A percentile compares a stretch with the other conserved stretches of the same genome.
Evolutionary conservation across 192 early-diverging fungal genomes (phyloP).

Genomic region (Gaertneriomyces sp.): DNA sequence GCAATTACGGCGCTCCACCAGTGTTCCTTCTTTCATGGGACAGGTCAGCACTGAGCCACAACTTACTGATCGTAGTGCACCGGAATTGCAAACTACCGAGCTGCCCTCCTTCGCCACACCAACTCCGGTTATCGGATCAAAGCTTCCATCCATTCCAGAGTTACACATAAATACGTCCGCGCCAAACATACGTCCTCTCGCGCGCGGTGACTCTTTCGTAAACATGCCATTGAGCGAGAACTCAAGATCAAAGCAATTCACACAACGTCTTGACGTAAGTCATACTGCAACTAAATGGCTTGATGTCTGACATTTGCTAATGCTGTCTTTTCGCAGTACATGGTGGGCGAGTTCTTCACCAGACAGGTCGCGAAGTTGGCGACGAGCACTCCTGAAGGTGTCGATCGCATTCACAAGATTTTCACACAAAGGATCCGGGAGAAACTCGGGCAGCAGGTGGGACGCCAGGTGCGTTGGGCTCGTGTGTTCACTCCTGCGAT

Average conservation of each 20-base stretch:
- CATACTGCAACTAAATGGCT: neutral
- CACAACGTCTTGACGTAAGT: conserved; percentile 34
- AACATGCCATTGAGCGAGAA: conserved; percentile 29
- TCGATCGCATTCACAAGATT: conserved; percentile 44
- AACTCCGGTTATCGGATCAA: conserved; percentile 12
- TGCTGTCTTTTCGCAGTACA: conserved; percentile 21
- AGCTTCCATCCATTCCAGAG: no score
- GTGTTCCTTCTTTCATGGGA: conserved; percentile 1
- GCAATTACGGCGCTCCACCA: conserved; percentile 13
- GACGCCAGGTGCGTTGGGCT: conserved; percentile 14
- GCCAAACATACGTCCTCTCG: neutral
- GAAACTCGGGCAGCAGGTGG: conserved; percentile 35
- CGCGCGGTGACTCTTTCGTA: neutral
- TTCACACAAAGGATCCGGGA: conserved; percentile 49
- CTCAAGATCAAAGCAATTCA: conserved; percentile 40
- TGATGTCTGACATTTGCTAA: neutral
- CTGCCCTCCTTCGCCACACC: conserved; percentile 40
- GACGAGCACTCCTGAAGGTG: conserved; percentile 40
- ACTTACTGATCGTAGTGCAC: conserved; percentile 29
- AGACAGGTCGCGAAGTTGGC: conserved; percentile 41
- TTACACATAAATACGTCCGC: neutral
- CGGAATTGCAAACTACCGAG: conserved; percentile 23
- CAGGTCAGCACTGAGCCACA: neutral
- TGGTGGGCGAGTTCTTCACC: conserved; percentile 43
- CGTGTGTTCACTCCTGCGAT: neutral